Conservation (phyloP, 108 stramenopile genomes). For the Fragilaria crotonensis region DNA sequence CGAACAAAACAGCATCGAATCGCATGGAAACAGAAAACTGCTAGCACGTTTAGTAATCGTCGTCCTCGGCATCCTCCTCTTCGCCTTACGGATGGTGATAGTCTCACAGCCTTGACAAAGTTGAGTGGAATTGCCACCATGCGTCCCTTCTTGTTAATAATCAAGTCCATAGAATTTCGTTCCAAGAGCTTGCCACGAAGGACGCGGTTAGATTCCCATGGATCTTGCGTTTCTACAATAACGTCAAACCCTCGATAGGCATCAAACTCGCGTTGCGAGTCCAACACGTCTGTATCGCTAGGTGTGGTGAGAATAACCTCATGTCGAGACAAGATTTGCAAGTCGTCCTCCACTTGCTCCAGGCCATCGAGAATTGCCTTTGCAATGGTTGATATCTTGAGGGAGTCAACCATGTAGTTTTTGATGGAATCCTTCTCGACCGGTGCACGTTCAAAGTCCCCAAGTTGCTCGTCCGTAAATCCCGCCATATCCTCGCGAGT, state of each 20-base stretch:
- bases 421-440: constrained; percentile 14
- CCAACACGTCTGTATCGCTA: constrained; percentile 39
- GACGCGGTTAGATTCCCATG: constrained; percentile 73
- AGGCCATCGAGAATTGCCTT: constrained; percentile 55
- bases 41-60: not conserved
- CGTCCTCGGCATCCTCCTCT: not conserved
- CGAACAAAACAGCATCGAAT: too few relatives aligned
- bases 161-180: constrained; percentile 76
- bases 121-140: constrained; percentile 76
- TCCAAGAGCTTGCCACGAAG: constrained; percentile 68
- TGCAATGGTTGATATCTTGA: constrained; percentile 47
- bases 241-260: constrained; percentile 47
- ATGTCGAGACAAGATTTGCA: constrained; percentile 59
- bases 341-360: constrained; percentile 47
- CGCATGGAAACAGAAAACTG: too few relatives aligned
- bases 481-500: constrained; percentile 26
- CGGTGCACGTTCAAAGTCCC: constrained; percentile 8
- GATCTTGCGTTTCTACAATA: constrained; percentile 69
- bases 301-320: constrained; percentile 68
- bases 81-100: constrained; percentile 3
- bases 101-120: constrained; percentile 41
- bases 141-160: constrained; percentile 72
- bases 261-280: constrained; percentile 78
- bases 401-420: constrained; percentile 36
- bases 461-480: constrained; percentile 17